Base-by-base conservation (phyloP, 106 monocot genomes). In the Dendrobium huoshanense region DNA sequence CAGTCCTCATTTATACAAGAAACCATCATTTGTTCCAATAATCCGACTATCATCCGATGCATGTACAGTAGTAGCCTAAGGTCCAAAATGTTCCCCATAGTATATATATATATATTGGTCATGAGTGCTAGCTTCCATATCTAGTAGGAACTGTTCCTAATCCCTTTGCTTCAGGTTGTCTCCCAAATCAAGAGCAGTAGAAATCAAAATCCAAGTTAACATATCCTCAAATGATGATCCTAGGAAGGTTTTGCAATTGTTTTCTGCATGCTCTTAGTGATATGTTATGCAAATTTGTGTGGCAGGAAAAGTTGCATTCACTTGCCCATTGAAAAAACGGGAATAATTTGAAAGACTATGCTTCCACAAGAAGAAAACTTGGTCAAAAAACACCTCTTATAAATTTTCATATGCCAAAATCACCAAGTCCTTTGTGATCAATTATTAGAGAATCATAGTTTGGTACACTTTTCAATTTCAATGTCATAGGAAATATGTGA, bases 371-470 rank as follows among this genome's bases (percentile, higher is more conserved):
- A 86, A 77, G 80, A 78, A 82, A 89, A 90, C 70, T 45, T 92
- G 41, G 86, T 78, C 55, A 92, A 56, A 7, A 86, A 81, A 42
- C 78, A 77, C 56, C 85, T 58, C 81, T 80, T 88, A 58, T 81
- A 83, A 74, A 95, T 81, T 68, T 95, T 91, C 95, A 98, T 81
- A 98, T 82, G 75, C 83, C 86, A 85, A 98, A 98, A 15, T 77
- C 81, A 25, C 92, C 88, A 5, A 78, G 15, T n/a, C 92, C 92
- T 83, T 95, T 83, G 80, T 95, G 88, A 51, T 92, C 98, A 87
- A 98, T 67, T 61, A 98, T 72, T 56, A 91, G 73, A 37, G 73
- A 85, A 41, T 67, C 56, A 75, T 48, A 81, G 19, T 80, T 80
- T 80, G 94, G 86, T 74, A 98, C 58, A 81, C 55, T 79, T 88